These are phyloP conservation scores for thale cress (Arabidopsis thaliana) DNA, from an alignment of 345 rosid genomes.

Conservation along the genomic window TAIR10.1 NC_003076.8:9792001-9792500, in stretches of 20 bases:
- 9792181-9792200: neutral
- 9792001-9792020: too few species aligned
- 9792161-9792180: neutral
- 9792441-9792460: too few species aligned
- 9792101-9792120: constrained; percentile 41
- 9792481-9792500: neutral
- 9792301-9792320: constrained; percentile 10
- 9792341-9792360: constrained; percentile 1
- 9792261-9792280: neutral
- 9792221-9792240: constrained; percentile 48
- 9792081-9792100: constrained; percentile 52
- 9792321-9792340: neutral
- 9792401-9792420: neutral
- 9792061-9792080: constrained; percentile 54
- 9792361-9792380: neutral
- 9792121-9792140: constrained; percentile 52
- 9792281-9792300: neutral
- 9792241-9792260: constrained; percentile 10
- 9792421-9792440: neutral
- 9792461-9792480: neutral
- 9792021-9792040: constrained; percentile 46
- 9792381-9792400: constrained; percentile 3
- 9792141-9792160: neutral
- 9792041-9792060: constrained; percentile 33
- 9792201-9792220: constrained; percentile 7